Percentiles rank a stretch among this genome's conserved stretches.
Evolutionary conservation across 768 basidiomycete species (phyloP).

Genomic region (Podaxis sp.): DNA sequence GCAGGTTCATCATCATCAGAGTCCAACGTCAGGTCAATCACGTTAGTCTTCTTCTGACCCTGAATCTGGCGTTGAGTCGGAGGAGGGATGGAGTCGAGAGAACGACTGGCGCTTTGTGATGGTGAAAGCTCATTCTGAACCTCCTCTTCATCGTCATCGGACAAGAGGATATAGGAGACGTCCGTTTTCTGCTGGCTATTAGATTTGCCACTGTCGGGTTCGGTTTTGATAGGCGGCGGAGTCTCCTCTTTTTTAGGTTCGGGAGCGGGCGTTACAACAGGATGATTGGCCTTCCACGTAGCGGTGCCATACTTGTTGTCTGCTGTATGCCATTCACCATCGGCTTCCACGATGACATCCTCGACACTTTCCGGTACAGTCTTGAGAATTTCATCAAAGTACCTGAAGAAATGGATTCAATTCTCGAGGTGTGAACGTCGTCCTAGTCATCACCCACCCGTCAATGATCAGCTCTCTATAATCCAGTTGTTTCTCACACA

Average conservation of each 20-base stretch:
- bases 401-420: conserved; percentile 45
- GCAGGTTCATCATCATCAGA: conserved; percentile 62
- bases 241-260: conserved; percentile 32
- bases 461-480: conserved; percentile 87
- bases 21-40: conserved; percentile 86
- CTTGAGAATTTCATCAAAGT: conserved; percentile 83
- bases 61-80: conserved; percentile 25
- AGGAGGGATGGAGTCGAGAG: conserved; percentile 27
- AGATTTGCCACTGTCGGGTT: conserved; percentile 29
- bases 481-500: conserved; percentile 80
- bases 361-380: conserved; percentile 78
- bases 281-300: conserved; percentile 65
- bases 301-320: conserved; percentile 83
- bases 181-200: conserved; percentile 47
- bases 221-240: conserved; percentile 25
- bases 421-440: not conserved
- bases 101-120: conserved; percentile 45
- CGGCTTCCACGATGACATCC: conserved; percentile 90
- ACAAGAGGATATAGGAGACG: conserved; percentile 61
- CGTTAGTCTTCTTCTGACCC: conserved; percentile 39
- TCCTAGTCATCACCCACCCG: conserved; percentile 52
- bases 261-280: conserved; percentile 28
- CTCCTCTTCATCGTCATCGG: conserved; percentile 81
- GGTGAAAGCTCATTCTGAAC: conserved; percentile 71
- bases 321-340: conserved; percentile 94